Evolutionary conservation across 2,329 filamentous ascomycete species (phyloP).

Genomic region (Nannizzia gypsea): DNA sequence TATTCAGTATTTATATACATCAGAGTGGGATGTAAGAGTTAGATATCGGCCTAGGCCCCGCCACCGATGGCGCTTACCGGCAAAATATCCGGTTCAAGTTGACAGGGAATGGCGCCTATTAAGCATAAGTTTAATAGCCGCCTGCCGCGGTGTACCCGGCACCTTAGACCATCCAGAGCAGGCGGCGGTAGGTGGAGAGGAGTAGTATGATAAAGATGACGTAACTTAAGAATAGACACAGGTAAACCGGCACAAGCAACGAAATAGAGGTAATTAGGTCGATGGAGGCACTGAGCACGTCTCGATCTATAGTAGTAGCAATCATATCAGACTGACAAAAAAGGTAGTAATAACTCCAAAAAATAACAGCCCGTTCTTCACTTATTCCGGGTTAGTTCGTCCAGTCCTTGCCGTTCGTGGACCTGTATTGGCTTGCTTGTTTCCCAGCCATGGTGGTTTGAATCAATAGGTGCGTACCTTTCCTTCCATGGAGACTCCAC

Average conservation of each 20-base stretch:
- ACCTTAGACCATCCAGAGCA: no score
- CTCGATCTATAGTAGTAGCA: background rate
- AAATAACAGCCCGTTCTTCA: background rate
- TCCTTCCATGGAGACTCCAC: background rate
- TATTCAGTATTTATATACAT: no score
- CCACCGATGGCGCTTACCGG: no score
- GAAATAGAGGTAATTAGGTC: background rate
- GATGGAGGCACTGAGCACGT: slow-evolving; percentile 1
- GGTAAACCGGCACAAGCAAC: background rate
- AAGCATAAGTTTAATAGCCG: no score
- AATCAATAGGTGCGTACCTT: background rate
- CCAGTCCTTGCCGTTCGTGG: background rate
- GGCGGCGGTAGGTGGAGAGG: no score
- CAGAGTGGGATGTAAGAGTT: no score
- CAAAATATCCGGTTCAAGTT: no score
- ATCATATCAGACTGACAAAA: background rate
- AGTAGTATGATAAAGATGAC: background rate
- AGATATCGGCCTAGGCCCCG: no score
- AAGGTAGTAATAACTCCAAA: background rate
- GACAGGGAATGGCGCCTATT: no score
- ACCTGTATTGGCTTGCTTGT: background rate
- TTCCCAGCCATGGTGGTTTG: background rate
- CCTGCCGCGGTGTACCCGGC: no score
- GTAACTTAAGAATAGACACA: background rate
- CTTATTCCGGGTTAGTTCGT: background rate